Evolutionary conservation across 176 grass and related monocot genomes (phyloP).

Genomic region (Lolium multiflorum): DNA sequence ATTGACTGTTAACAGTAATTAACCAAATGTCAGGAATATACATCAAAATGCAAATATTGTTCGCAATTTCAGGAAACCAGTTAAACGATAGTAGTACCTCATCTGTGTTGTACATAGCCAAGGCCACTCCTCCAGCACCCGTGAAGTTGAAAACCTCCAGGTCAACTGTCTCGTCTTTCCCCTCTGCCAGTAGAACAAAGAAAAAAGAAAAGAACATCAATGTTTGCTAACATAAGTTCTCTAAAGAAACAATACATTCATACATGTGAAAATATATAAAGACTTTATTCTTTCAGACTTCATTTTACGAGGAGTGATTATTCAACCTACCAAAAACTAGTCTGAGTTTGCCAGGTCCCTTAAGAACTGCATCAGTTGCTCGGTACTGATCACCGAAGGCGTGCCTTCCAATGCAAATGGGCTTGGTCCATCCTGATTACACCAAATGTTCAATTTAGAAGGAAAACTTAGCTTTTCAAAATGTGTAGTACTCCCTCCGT

Average conservation of each 20-base stretch:
- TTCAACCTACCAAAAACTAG: conserved; percentile 81
- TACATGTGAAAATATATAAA: conserved; percentile 4
- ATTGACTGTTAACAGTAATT: conserved; percentile 71
- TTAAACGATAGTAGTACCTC: conserved; percentile 56
- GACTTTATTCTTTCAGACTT: conserved; percentile 6
- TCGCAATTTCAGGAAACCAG: conserved; percentile 30
- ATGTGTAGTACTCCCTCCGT: background rate
- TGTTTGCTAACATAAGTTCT: conserved; percentile 28
- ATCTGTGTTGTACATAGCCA: conserved; percentile 98
- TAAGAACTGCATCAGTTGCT: conserved; percentile 91
- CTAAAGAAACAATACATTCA: conserved; percentile 26
- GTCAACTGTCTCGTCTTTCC: conserved; percentile 76
- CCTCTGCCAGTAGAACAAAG: conserved; percentile 59
- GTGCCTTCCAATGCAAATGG: conserved; percentile 99
- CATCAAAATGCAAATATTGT: background rate
- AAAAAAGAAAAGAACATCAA: conserved; percentile 35
- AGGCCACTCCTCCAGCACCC: conserved; percentile 88
- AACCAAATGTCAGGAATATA: conserved; percentile 10
- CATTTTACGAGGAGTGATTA: conserved; percentile 6
- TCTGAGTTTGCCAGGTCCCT: conserved; percentile 97
- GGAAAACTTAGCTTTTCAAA: conserved; percentile 31
- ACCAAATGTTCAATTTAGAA: conserved; percentile 32
- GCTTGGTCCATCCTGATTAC: conserved; percentile 92
- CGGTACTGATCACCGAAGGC: conserved; percentile 98
- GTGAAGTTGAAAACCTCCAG: conserved; percentile 97